A percentile compares a stretch with the other conserved stretches of the same genome.
Evolutionary conservation across 2,329 filamentous ascomycete species (phyloP).

Genomic region (Colletotrichum sp.): DNA sequence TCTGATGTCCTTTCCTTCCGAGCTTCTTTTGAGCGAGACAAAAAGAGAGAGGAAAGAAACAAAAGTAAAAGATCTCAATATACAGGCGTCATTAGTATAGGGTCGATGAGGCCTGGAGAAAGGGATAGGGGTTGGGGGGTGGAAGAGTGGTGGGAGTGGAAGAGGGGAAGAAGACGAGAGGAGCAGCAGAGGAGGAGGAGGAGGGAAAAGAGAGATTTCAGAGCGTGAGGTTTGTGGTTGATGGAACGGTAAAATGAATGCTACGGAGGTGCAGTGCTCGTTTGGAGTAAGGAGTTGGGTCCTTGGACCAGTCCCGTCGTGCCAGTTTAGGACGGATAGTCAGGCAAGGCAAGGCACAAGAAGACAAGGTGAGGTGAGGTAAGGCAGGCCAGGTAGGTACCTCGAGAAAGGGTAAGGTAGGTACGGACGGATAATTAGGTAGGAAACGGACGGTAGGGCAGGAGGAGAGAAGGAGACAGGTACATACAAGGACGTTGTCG

Average conservation of each 20-base stretch:
- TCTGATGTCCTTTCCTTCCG: slow-evolving; percentile 17
- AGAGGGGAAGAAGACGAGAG: neutral
- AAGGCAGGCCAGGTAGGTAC: neutral
- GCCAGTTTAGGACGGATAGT: neutral
- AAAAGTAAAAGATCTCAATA: slow-evolving; percentile 23
- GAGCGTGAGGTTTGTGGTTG: neutral
- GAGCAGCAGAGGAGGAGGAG: neutral
- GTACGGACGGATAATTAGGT: neutral
- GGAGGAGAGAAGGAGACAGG: neutral
- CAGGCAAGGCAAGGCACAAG: neutral
- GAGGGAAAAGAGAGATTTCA: neutral
- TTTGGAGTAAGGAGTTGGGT: neutral
- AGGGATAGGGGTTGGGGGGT: slow-evolving; percentile 17
- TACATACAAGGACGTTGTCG: neutral
- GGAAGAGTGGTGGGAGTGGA: neutral
- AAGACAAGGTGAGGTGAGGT: neutral
- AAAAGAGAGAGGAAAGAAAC: slow-evolving; percentile 18
- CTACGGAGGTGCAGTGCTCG: neutral
- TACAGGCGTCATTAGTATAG: slow-evolving; percentile 24
- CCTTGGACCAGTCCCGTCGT: neutral
- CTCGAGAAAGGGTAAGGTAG: neutral
- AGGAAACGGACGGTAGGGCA: neutral
- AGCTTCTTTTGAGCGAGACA: slow-evolving; percentile 3
- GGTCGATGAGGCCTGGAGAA: slow-evolving; percentile 25
- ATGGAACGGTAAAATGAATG: neutral